Conservation (phyloP, 2,329 filamentous ascomycete species). For the Stachybotrys chlorohalonatus region DNA sequence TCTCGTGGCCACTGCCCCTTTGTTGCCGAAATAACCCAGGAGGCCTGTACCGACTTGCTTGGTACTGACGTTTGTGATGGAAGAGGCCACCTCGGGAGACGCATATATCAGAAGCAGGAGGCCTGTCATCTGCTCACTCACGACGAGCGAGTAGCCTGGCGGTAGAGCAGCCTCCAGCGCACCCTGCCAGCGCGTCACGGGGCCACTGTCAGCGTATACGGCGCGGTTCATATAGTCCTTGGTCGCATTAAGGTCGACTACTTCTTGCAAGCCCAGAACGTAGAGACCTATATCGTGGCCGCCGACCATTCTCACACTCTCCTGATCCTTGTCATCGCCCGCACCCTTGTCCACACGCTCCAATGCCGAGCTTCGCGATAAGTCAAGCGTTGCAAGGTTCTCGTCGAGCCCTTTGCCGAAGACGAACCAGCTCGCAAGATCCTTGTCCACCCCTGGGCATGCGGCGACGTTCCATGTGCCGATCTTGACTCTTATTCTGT, state of each 20-base stretch:
- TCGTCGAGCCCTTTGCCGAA: slow-evolving; percentile 62
- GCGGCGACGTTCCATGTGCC: slow-evolving; percentile 94
- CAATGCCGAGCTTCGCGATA: slow-evolving; percentile 29
- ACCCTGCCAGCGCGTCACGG: slow-evolving; percentile 71
- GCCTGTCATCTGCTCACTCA: slow-evolving; percentile 79
- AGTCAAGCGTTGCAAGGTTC: slow-evolving; percentile 45
- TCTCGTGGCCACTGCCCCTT: slow-evolving; percentile 76
- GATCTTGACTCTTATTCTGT: slow-evolving; percentile 74
- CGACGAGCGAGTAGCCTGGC: slow-evolving; percentile 64
- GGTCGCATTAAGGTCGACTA: slow-evolving; percentile 75
- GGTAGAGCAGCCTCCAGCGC: slow-evolving; percentile 69
- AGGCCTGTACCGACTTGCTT: slow-evolving; percentile 80
- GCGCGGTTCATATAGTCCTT: slow-evolving; percentile 62
- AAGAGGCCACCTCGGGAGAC: slow-evolving; percentile 63
- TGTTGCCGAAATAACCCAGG: slow-evolving; percentile 92
- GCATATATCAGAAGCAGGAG: slow-evolving; percentile 79
- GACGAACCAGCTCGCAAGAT: slow-evolving; percentile 83
- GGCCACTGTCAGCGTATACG: slow-evolving; percentile 62
- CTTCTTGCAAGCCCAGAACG: slow-evolving; percentile 82
- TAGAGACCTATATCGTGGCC: slow-evolving; percentile 77
- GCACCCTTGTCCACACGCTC: slow-evolving; percentile 21
- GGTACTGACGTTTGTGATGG: slow-evolving; percentile 74
- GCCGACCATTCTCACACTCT: slow-evolving; percentile 37
- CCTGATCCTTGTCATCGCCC: slow-evolving; percentile 23
- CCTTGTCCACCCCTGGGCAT: slow-evolving; percentile 75